Evolutionary conservation across 2,329 filamentous ascomycete genomes (phyloP), one percentile per base, ranked within the genome.

Genomic region (Coleophoma eucalyptorum): DNA sequence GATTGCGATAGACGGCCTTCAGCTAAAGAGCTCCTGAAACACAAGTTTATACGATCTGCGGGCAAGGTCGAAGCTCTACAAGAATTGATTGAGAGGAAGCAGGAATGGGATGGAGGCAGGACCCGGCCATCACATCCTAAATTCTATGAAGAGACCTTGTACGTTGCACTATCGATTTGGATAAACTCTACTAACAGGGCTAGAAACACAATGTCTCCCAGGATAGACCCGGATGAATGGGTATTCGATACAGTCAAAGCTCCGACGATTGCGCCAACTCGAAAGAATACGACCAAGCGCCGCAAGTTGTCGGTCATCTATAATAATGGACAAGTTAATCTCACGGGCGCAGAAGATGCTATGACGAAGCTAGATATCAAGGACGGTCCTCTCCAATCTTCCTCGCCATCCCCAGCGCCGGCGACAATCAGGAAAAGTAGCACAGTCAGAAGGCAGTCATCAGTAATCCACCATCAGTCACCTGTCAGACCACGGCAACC

Each of bases 91-190:
- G 84, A 86, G 60, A 84, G 90, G 55, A 88, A 87, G 63, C 89
- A 93, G 62, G 84, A 88, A 66, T 96, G 82, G 73, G 90, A 96
- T 65, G 86, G 86, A 42, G 83, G 84, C 56, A 83, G 83, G 57
- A 84, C 82, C 54, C 78, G 84, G 51, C 81, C 82, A 47, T 82
- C 79, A 50, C 87, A 90, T 62, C 80, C 87, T 1, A 88, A 89
- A 61, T 96, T 93, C 69, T 97, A 97, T 69, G 92, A 96, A 62
- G 93, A 97, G 72, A 96, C 93, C 3, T 76, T 97, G 76, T 80
- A 68, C 65, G 78, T 55, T 13, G 21, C 33, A 31, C 18, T 19
- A 1, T 8, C 10, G 44, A 20, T 16, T 35, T 6, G 3, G 5
- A 16, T 5, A 16, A 51, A 13, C 10, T 26, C 34, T 52, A 40